Evolutionary conservation across 306 rosid genomes (phyloP), one percentile per base, ranked within the genome.

Genomic region (Quercus bicolor): DNA sequence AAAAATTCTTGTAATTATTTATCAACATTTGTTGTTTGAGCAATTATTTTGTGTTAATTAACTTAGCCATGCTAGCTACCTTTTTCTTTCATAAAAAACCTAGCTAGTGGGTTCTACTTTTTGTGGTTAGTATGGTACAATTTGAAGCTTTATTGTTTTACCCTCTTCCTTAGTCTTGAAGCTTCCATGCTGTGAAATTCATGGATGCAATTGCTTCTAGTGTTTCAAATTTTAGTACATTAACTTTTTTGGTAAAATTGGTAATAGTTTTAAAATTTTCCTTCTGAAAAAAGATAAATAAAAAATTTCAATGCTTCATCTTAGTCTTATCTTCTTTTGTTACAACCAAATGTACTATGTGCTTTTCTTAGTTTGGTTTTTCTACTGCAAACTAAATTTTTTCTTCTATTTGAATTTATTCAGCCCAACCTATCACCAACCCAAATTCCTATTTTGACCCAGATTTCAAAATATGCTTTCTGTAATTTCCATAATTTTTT

Each of bases 401-500:
- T 11, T 60, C 5, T 24, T 10, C 31, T 60, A 1, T 60, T 23
- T 60, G 33, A 23, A 4, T 62, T 40, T 40, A 40, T 40, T 62
- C 69, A 75, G 77, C 76, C 72, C 75, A 79, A 57, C 34, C 86
- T 68, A 40, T 70, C 81, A 70, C 72, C 84, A 74, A 71, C 84
- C 72, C 72, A 85, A 59, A 78, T 48, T 13, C 60, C 12, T 73
- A 40, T 45, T 20, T 37, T 70, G n/a, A 43, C 56, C 31, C n/a
- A 7, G 21, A 29, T 11, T 56, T 37, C 56, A 59, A 19, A 33
- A 68, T 81, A 55, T 72, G 73, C 74, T 73, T 68, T 61, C 86
- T 82, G 86, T 81, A 78, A 73, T 87, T 89, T 74, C 72, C 85
- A 14, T 78, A 28, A 68, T 57, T 83, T 83, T 24, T 53, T 33